phyloP scores from a whole-genome alignment of 768 basidiomycete species.

The Leccinellum albellum region DNA sequence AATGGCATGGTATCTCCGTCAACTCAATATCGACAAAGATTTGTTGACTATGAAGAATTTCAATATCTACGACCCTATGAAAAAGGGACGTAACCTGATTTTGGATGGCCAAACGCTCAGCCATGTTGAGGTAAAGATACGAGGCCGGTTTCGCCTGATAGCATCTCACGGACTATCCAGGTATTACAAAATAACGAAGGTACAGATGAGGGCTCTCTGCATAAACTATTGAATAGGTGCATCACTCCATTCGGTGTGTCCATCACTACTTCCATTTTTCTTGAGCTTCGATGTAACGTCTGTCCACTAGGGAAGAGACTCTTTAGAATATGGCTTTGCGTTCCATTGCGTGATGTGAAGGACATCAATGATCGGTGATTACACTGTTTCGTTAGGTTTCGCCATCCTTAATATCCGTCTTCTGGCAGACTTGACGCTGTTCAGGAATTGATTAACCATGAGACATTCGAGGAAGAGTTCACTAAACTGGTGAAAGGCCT shows the following conservation, averaged over 20 bases:
- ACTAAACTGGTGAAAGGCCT: slow-evolving; percentile 71
- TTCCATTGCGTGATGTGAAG: slow-evolving; percentile 75
- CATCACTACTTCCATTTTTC: slow-evolving; percentile 6
- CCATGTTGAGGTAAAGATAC: slow-evolving; percentile 75
- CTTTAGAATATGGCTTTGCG: slow-evolving; percentile 95
- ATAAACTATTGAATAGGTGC: slow-evolving; percentile 79
- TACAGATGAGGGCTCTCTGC: slow-evolving; percentile 83
- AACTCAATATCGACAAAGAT: slow-evolving; percentile 94
- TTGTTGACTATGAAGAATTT: slow-evolving; percentile 96
- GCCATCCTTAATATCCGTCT: slow-evolving; percentile 14
- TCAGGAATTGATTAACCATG: slow-evolving; percentile 80
- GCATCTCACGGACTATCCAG: slow-evolving; percentile 33
- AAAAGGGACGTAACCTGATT: slow-evolving; percentile 76
- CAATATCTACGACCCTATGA: slow-evolving; percentile 95
- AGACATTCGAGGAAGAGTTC: slow-evolving; percentile 74
- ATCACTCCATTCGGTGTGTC: slow-evolving; percentile 82
- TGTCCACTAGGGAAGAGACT: slow-evolving; percentile 75
- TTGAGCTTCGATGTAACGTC: slow-evolving; percentile 6
- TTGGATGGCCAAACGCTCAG: slow-evolving; percentile 94
- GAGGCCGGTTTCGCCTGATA: not conserved
- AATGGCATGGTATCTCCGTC: slow-evolving; percentile 92
- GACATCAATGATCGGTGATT: slow-evolving; percentile 86
- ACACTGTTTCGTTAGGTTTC: slow-evolving; percentile 8
- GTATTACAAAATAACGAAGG: slow-evolving; percentile 92
- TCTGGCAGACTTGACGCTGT: slow-evolving; percentile 82